These are phyloP conservation scores for Rhododendron kiyosumense DNA, from an alignment of 148 eudicot genomes.

Conservation along the genomic window DNA sequence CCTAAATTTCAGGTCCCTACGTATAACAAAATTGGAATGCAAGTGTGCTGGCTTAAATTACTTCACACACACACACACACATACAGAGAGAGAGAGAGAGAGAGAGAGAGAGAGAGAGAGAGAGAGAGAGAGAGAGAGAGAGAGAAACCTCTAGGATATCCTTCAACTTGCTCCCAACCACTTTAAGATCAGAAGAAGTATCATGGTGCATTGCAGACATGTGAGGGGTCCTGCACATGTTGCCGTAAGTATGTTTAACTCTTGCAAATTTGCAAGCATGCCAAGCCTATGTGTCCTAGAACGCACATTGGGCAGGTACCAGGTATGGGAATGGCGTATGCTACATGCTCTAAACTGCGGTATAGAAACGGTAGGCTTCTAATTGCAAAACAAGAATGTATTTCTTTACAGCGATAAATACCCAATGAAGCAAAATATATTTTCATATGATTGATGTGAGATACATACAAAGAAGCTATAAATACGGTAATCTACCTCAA, in stretches of 20 bases:
- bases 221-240: slow-evolving; percentile 66
- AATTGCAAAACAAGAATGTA: not conserved
- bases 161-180: slow-evolving; percentile 69
- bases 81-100: too few species aligned
- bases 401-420: not conserved
- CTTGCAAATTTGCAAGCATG: not conserved
- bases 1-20: not conserved
- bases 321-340: too few species aligned
- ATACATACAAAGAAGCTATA: not conserved
- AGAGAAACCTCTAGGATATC: slow-evolving; percentile 67
- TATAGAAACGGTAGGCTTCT: not conserved
- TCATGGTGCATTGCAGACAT: slow-evolving; percentile 97
- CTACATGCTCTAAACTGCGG: too few species aligned
- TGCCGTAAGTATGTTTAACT: not conserved
- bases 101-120: slow-evolving; percentile 23
- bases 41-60: not conserved
- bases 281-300: too few species aligned
- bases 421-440: not conserved
- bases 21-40: not conserved
- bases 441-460: not conserved
- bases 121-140: not conserved
- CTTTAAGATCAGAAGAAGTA: slow-evolving; percentile 72
- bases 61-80: not conserved
- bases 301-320: too few species aligned
- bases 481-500: slow-evolving; percentile 17